phyloP scores from a whole-genome alignment of 2,329 filamentous ascomycete species.

The Thermoascus crustaceus region DNA sequence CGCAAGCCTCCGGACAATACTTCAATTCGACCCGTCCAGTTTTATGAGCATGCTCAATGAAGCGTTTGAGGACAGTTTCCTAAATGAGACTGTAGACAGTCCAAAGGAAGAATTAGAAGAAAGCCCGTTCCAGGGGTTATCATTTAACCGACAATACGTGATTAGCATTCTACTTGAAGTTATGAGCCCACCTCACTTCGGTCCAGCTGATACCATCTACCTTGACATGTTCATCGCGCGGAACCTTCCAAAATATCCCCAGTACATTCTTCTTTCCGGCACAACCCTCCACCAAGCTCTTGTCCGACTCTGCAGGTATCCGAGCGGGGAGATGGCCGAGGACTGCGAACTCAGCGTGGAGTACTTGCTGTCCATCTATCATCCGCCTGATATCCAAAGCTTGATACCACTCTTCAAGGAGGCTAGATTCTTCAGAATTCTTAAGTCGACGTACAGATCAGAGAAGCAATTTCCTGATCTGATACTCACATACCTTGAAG shows the following conservation, averaged over 20 bases:
- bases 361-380: slow-evolving; percentile 88
- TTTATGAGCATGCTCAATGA: slow-evolving; percentile 95
- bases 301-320: slow-evolving; percentile 74
- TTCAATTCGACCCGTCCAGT: slow-evolving; percentile 82
- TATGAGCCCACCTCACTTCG: slow-evolving; percentile 66
- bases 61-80: slow-evolving; percentile 87
- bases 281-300: slow-evolving; percentile 76
- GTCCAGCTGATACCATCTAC: slow-evolving; percentile 76
- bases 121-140: slow-evolving; percentile 48
- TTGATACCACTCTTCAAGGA: slow-evolving; percentile 70
- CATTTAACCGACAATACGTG: slow-evolving; percentile 84
- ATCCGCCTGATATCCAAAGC: slow-evolving; percentile 69
- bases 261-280: slow-evolving; percentile 85
- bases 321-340: slow-evolving; percentile 69
- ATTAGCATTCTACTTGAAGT: slow-evolving; percentile 85
- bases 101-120: slow-evolving; percentile 53
- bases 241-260: slow-evolving; percentile 91
- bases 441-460: slow-evolving; percentile 77
- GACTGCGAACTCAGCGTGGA: slow-evolving; percentile 97
- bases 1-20: slow-evolving; percentile 72
- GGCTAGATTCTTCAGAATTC: slow-evolving; percentile 79
- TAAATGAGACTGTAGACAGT: slow-evolving; percentile 69
- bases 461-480: slow-evolving; percentile 75
- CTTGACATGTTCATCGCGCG: slow-evolving; percentile 97
- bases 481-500: slow-evolving; percentile 75